Evolutionary conservation across 1,284 basidiomycete species (phyloP), one percentile per base, ranked within the genome.

Genomic region (Puccinia polysora): DNA sequence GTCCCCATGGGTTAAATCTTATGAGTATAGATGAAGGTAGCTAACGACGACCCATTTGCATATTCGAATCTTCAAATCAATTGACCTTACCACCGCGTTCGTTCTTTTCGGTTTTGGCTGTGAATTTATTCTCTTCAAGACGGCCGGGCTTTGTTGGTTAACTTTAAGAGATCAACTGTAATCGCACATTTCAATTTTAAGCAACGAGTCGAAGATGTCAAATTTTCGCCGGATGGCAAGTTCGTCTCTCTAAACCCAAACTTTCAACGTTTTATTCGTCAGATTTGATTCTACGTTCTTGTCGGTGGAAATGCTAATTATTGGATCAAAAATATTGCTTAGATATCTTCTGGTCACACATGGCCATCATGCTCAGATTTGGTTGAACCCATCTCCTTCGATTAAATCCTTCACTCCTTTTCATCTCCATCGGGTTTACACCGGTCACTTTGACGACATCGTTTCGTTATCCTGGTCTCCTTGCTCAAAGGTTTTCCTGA

Each of bases 391-490:
- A 1, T 94, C 93, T 73, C 88, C 90, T 78, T 85, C 96, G 20
- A 86, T 90, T 3, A 88, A 95, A 76, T 94, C 98, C 80, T 98
- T 99, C 79, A 92, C 93, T 0, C 95, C 96, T 0, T 97, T 97
- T 80, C 85, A 87, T 67, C 84, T 98, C 28, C 92, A 97, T 80
- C 84, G 94, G 74, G 93, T 90, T 5, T 99, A 97, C 78, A 97
- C 93, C 0, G 94, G 94, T 0, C 96, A 98, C 81, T 91, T 93
- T 77, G 93, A 95, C 77, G 91, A 97, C 73, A 89, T 97, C 1
- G 80, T 90, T 47, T 90, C 88, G 78, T 89, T 99, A 69, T 85
- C 87, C 68, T 98, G 96, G 96, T 88, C 90, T 28, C 86, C 87
- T 38, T 92, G 94, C 79, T 95, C 91, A 15, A 88, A 85, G 90